Evolutionary conservation across 2,329 filamentous ascomycete genomes (phyloP).

Genomic region (Colletotrichum navitas): DNA sequence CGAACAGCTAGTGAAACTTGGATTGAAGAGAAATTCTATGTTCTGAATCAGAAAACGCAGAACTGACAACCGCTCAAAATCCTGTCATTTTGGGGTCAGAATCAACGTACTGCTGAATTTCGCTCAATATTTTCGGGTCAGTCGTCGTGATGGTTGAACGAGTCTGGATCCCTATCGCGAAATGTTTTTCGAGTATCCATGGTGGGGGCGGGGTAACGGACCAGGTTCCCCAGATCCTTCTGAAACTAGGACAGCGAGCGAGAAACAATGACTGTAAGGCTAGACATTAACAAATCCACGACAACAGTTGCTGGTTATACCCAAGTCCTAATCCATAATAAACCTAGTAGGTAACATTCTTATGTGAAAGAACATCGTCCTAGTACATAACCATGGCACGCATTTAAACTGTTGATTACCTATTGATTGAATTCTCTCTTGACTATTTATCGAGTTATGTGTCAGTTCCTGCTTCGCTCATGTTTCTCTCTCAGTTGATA

Average conservation of each 20-base stretch:
- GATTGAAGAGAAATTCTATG: not conserved
- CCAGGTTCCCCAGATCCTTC: conserved; percentile 29
- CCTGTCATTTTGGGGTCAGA: not conserved
- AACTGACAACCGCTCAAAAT: not conserved
- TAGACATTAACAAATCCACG: not conserved
- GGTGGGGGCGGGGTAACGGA: conserved; percentile 40
- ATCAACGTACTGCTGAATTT: not conserved
- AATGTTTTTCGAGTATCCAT: conserved; percentile 40
- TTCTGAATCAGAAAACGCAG: not conserved
- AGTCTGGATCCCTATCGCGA: conserved; percentile 12
- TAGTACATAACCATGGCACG: not conserved
- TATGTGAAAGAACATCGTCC: not conserved
- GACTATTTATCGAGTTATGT: not conserved
- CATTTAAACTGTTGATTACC: not conserved
- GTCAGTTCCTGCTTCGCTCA: not conserved
- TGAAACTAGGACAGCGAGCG: not conserved
- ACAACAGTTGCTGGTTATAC: not conserved
- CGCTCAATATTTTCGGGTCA: not conserved
- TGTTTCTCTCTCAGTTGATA: no score
- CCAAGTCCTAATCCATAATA: not conserved
- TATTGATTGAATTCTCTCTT: not conserved
- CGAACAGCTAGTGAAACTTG: not conserved
- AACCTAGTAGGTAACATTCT: not conserved
- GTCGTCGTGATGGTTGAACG: conserved; percentile 9
- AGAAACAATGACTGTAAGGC: not conserved